A percentile compares a stretch with the other conserved stretches of the same genome.
These are phyloP conservation scores for Phytophthora niederhauseri DNA, from an alignment of 352 stramenopile species.

Conservation along the genomic window DNA sequence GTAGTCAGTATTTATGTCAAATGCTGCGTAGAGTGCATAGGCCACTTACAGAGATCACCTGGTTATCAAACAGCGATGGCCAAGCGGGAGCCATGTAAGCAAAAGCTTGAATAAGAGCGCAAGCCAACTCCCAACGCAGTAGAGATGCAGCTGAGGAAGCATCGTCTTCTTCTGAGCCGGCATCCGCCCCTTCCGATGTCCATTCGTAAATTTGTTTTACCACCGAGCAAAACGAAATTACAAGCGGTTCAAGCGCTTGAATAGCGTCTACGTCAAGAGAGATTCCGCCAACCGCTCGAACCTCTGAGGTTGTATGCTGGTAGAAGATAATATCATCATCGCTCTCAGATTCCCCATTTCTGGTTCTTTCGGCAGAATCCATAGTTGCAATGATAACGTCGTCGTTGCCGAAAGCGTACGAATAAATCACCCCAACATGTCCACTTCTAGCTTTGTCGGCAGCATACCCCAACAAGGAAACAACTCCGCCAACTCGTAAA, in stretches of 20 bases:
- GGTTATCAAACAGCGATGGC: constrained; percentile 67
- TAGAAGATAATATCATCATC: constrained; percentile 35
- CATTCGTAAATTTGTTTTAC: constrained; percentile 51
- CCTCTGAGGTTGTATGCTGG: constrained; percentile 33
- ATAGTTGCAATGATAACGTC: constrained; percentile 31
- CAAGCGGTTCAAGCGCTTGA: constrained; percentile 40
- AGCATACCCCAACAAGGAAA: constrained; percentile 30
- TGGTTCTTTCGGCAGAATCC: constrained; percentile 1
- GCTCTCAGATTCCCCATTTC: constrained; percentile 12
- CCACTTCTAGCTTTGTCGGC: constrained; percentile 26
- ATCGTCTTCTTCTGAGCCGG: constrained; percentile 18
- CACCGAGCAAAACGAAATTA: constrained; percentile 41
- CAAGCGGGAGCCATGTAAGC: constrained; percentile 48
- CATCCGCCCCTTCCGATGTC: constrained; percentile 25
- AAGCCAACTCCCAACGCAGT: constrained; percentile 56
- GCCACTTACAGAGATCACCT: constrained; percentile 56
- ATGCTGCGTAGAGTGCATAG: neutral
- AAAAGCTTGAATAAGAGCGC: constrained; percentile 62
- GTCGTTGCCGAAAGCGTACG: constrained; percentile 50
- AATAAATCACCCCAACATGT: constrained; percentile 32
- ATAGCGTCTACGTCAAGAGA: constrained; percentile 32
- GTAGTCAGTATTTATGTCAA: constrained; percentile 3
- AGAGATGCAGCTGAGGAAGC: constrained; percentile 19
- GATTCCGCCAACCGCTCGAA: constrained; percentile 37
- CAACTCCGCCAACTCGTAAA: constrained; percentile 44